Evolutionary conservation across 2,329 filamentous ascomycete species (phyloP).

Genomic region (Huntiella abstrusa): DNA sequence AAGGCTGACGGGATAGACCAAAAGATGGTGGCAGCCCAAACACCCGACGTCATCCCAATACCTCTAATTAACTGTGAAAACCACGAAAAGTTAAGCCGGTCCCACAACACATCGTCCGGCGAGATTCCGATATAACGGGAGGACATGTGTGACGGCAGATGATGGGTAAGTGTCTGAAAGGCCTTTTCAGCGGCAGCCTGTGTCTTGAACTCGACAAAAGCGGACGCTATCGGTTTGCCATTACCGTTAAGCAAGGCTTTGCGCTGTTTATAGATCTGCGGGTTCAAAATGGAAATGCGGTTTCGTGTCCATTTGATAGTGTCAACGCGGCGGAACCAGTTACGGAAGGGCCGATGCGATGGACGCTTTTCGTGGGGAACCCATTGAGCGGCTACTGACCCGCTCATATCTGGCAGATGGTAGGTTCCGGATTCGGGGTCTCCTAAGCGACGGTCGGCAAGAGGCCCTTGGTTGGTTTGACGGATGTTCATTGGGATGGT

Average conservation of each 20-base stretch:
- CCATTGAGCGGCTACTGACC: constrained; percentile 51
- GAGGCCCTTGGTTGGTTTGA: background rate
- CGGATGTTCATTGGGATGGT: background rate
- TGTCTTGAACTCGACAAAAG: constrained; percentile 82
- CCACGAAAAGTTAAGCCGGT: constrained; percentile 50
- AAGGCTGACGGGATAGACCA: constrained; percentile 62
- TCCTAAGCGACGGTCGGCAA: background rate
- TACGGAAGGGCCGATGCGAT: constrained; percentile 45
- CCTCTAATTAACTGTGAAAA: constrained; percentile 56
- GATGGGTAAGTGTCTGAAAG: constrained; percentile 65
- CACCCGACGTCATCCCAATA: constrained; percentile 42
- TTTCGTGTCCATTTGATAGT: constrained; percentile 77
- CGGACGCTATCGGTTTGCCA: constrained; percentile 45
- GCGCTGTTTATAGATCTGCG: constrained; percentile 43
- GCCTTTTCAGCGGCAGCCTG: constrained; percentile 72
- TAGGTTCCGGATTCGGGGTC: background rate
- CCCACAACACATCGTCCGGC: constrained; percentile 73
- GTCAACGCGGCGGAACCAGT: constrained; percentile 77
- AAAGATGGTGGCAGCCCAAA: constrained; percentile 63
- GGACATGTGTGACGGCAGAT: constrained; percentile 65
- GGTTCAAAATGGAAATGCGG: constrained; percentile 22
- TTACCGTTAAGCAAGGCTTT: constrained; percentile 44
- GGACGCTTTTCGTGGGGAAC: constrained; percentile 55
- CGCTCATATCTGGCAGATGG: constrained; percentile 16
- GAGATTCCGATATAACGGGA: constrained; percentile 68